Percentiles rank a stretch among this genome's conserved stretches.
Evolutionary conservation across 495 filamentous ascomycete species (phyloP).

Genomic region (Venustampulla echinocandica): DNA sequence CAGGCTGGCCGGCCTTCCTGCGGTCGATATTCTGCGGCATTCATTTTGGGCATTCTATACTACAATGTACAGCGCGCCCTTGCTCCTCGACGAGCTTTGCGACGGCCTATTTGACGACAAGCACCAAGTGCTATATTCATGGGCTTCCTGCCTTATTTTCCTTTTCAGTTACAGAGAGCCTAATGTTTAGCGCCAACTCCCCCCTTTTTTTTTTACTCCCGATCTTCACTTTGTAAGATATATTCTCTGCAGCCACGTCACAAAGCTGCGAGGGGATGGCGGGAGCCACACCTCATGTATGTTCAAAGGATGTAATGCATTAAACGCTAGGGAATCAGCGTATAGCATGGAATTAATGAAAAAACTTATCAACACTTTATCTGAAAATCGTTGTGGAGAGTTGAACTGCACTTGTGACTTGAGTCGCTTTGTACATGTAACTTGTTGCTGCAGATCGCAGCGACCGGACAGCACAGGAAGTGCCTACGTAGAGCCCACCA

Average conservation of each 20-base stretch:
- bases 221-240: conserved; percentile 21
- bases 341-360: conserved; percentile 4
- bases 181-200: conserved; percentile 25
- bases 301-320: conserved; percentile 13
- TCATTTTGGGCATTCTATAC: conserved; percentile 12
- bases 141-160: conserved; percentile 8
- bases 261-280: conserved; percentile 10
- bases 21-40: conserved; percentile 20
- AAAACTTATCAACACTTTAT: too few species aligned
- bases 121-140: conserved; percentile 13
- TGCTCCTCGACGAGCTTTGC: conserved; percentile 6
- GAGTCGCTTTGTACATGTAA: too few species aligned
- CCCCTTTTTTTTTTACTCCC: conserved; percentile 15
- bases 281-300: conserved; percentile 9
- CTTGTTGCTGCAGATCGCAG: too few species aligned
- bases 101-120: conserved; percentile 18
- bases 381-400: too few species aligned
- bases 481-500: too few species aligned
- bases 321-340: conserved; percentile 3
- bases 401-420: too few species aligned
- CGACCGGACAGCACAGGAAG: too few species aligned
- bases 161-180: conserved; percentile 12
- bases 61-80: conserved; percentile 5
- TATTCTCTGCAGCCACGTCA: conserved; percentile 19
- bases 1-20: conserved; percentile 13